A percentile compares a stretch with the other conserved stretches of the same genome.
Evolutionary conservation across 2,329 filamentous ascomycete genomes (phyloP).

Genomic region (Xylariales sp.): DNA sequence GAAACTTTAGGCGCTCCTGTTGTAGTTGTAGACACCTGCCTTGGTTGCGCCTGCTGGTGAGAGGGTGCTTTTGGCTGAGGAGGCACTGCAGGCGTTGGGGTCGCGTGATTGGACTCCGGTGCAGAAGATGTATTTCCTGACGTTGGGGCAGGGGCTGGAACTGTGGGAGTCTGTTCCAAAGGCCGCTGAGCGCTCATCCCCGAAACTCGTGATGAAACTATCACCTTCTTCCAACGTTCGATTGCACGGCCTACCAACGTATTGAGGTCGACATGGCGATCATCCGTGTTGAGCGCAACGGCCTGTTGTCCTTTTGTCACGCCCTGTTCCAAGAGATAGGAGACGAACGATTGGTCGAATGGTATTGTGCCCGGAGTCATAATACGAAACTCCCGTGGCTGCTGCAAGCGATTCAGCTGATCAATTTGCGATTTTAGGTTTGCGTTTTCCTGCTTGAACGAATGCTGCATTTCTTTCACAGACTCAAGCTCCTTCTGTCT

Average conservation of each 20-base stretch:
- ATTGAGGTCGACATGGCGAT: slow-evolving; percentile 48
- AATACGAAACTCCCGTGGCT: slow-evolving; percentile 55
- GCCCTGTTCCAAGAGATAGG: slow-evolving; percentile 41
- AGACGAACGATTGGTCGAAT: slow-evolving; percentile 44
- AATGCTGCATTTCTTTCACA: slow-evolving; percentile 45
- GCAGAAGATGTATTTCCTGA: slow-evolving; percentile 15
- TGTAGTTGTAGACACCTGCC: slow-evolving; percentile 12
- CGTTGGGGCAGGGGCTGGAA: slow-evolving; percentile 16
- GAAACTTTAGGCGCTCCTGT: slow-evolving; percentile 8
- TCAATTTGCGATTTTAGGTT: slow-evolving; percentile 56
- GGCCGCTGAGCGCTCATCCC: slow-evolving; percentile 48
- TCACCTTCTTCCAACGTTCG: slow-evolving; percentile 58
- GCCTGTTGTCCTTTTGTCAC: slow-evolving; percentile 29
- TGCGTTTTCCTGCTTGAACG: slow-evolving; percentile 50
- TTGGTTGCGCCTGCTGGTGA: slow-evolving; percentile 14
- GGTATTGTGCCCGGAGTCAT: slow-evolving; percentile 47
- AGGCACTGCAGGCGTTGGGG: slow-evolving; percentile 10
- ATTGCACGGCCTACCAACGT: slow-evolving; percentile 51
- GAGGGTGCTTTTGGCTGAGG: slow-evolving; percentile 11
- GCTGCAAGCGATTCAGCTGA: slow-evolving; percentile 53
- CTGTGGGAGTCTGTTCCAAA: slow-evolving; percentile 31
- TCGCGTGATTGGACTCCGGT: slow-evolving; percentile 15
- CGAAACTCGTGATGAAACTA: slow-evolving; percentile 43
- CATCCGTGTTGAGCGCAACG: slow-evolving; percentile 44
- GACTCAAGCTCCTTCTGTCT: slow-evolving; percentile 52